Conservation (phyloP, 176 grass and related monocot genomes). For the Aegilops longissima region DNA sequence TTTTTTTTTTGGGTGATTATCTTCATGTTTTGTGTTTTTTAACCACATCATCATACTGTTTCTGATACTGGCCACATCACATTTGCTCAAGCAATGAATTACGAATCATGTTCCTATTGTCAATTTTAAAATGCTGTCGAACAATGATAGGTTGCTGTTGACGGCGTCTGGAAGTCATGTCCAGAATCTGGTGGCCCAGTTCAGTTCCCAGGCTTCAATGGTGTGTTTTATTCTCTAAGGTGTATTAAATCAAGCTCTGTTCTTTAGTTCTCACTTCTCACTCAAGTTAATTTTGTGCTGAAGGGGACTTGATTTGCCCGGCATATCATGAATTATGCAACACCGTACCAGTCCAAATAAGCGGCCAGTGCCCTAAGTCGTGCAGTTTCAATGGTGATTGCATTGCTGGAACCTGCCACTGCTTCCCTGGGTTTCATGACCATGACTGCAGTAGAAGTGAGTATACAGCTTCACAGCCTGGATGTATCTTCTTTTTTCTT, state of each 20-base stretch:
- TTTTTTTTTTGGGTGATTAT: background rate
- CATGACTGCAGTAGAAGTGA: constrained; percentile 80
- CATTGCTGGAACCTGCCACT: constrained; percentile 84
- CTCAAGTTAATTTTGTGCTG: constrained; percentile 30
- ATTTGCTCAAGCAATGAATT: background rate
- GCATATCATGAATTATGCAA: constrained; percentile 86
- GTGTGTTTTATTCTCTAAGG: constrained; percentile 41
- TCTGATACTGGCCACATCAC: background rate
- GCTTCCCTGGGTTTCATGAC: constrained; percentile 94
- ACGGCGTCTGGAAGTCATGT: constrained; percentile 94
- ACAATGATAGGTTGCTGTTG: constrained; percentile 74
- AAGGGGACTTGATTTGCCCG: constrained; percentile 98
- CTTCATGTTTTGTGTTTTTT: background rate
- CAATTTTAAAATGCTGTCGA: background rate
- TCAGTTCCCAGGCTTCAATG: constrained; percentile 97
- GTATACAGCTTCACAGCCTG: constrained; percentile 10
- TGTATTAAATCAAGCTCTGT: background rate
- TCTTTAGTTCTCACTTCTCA: constrained; percentile 35
- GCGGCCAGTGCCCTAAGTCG: constrained; percentile 67
- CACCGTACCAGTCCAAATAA: constrained; percentile 40
- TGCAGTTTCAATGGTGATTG: constrained; percentile 94
- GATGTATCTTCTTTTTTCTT: background rate
- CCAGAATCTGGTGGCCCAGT: constrained; percentile 81
- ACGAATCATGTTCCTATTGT: constrained; percentile 3
- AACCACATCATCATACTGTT: background rate